Conservation (phyloP, 371 early-diverging fungal species). For the Mortierella sp. region DNA sequence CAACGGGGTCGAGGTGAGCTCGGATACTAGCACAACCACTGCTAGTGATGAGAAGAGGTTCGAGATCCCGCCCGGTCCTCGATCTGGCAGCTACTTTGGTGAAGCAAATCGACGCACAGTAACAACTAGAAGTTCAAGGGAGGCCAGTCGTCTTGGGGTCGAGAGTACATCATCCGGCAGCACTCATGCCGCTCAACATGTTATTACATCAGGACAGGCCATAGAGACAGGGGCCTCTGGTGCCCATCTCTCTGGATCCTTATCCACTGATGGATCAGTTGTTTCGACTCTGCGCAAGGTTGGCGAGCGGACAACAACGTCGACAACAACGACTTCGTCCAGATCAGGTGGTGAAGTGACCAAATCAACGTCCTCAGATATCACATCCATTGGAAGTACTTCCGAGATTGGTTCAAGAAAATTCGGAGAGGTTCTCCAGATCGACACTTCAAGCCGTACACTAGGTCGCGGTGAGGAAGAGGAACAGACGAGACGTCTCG, state of each 20-base stretch:
- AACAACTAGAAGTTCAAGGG: slow-evolving; percentile 16
- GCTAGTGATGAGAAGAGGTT: slow-evolving; percentile 36
- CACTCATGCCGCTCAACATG: too few relatives aligned
- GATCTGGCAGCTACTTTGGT: slow-evolving; percentile 30
- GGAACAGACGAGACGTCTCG: slow-evolving; percentile 18
- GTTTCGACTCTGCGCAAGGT: slow-evolving; percentile 1
- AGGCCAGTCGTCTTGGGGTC: slow-evolving; percentile 24
- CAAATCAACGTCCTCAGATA: slow-evolving; percentile 2
- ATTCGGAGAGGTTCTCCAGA: slow-evolving; percentile 14
- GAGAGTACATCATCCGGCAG: neutral
- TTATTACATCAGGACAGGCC: slow-evolving; percentile 4
- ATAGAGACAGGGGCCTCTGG: neutral
- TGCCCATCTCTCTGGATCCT: slow-evolving; percentile 1
- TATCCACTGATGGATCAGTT: neutral
- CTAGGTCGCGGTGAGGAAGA: slow-evolving; percentile 9
- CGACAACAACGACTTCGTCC: neutral
- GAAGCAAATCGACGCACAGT: slow-evolving; percentile 17
- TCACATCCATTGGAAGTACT: neutral
- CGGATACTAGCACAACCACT: slow-evolving; percentile 19
- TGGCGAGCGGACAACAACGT: slow-evolving; percentile 10
- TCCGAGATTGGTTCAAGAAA: neutral
- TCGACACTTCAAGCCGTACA: slow-evolving; percentile 21
- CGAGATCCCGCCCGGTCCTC: slow-evolving; percentile 45
- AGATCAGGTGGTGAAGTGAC: neutral
- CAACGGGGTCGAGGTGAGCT: slow-evolving; percentile 28